These are phyloP conservation scores for Leucaena leucocephala DNA, from an alignment of 306 rosid genomes.

Conservation along the genomic window DNA sequence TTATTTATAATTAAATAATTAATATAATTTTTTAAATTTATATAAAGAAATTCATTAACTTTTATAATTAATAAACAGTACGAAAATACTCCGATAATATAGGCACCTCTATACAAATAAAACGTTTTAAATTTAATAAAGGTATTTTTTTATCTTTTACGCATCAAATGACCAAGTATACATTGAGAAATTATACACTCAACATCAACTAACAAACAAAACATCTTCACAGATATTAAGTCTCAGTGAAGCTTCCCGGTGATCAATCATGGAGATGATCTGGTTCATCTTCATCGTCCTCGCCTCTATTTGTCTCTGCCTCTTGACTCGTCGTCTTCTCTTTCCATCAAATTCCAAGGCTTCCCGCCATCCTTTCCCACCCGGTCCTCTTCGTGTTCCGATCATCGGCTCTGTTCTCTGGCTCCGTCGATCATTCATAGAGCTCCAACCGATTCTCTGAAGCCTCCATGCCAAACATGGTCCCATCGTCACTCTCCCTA, in stretches of 20 bases:
- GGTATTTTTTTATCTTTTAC: too few species aligned
- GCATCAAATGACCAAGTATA: background rate
- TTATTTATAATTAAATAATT: too few species aligned
- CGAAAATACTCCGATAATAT: too few species aligned
- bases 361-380: conserved; percentile 5
- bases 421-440: background rate
- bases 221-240: background rate
- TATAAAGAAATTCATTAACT: too few species aligned
- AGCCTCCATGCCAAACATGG: conserved; percentile 11
- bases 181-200: background rate
- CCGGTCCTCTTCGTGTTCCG: conserved; percentile 5
- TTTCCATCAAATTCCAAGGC: background rate
- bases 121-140: too few species aligned
- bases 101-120: too few species aligned
- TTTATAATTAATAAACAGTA: too few species aligned
- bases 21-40: too few species aligned
- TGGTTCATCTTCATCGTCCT: background rate
- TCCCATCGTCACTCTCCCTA: conserved; percentile 17
- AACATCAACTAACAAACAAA: background rate
- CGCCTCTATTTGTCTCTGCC: background rate
- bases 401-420: background rate
- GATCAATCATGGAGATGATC: background rate
- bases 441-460: background rate
- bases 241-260: background rate
- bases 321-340: background rate